Evolutionary conservation across 495 filamentous ascomycete species (phyloP), one percentile per base, ranked within the genome.

Genomic region (Trichoderma gamsii): DNA sequence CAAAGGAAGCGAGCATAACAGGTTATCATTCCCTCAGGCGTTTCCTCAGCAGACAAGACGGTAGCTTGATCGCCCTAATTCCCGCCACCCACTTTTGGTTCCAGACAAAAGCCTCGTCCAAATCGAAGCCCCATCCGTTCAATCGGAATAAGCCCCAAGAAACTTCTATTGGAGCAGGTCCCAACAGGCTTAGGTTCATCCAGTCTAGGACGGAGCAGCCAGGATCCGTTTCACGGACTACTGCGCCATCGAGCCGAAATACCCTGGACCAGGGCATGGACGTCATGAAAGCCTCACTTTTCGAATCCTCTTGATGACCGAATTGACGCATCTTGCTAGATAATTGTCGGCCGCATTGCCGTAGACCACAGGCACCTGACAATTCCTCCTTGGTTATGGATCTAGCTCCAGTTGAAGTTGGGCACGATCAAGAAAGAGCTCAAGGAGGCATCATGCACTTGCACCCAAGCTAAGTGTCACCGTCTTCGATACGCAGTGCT

Each of bases 231-330:
- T 38, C 35, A 38, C 35, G 35, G 35, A 38, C 35, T 38, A 38
- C 23, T 27, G 56, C 56, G 23, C 56, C 23, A 61, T 61, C 25
- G 23, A 61, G 56, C 56, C 56, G 56, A 27, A 15, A 35, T 61
- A 61, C 56, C 56, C 56, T 61, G 32, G 56, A 61, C 56, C 56
- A 61, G 23, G 56, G 56, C 27, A 23, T 61, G 12, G 25, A 61
- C 27, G 56, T 61, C 27, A 29, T 9, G 27, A 61, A 29, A 61
- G 56, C 56, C 56, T 61, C 56, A 32, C 56, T 61, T 61, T 61
- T 18, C 2, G 9, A 32, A 61, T 61, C 23, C 23, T 61, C 32
- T 61, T 18, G 27, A 13, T 61, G 18, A 32, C 25, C 25, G 56
- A 61, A 7, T 15, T 32, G 27, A 27, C 25, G 27, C 35, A 38